A percentile compares a stretch with the other conserved stretches of the same genome.
These are phyloP conservation scores for Penicillium ucsense DNA, from an alignment of 495 filamentous ascomycete genomes.

Conservation along the genomic window DNA sequence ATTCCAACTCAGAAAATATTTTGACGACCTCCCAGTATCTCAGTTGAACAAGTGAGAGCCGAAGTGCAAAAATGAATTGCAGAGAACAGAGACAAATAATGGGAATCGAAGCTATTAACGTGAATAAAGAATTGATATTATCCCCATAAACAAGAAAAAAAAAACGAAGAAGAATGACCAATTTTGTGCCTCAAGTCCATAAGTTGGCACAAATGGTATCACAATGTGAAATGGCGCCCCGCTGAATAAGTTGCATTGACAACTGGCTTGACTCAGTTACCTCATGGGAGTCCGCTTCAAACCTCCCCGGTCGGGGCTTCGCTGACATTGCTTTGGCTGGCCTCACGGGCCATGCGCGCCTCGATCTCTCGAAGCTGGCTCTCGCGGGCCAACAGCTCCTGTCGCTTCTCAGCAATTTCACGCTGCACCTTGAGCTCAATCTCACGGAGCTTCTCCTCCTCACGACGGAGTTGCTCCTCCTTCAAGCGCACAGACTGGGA, in stretches of 20 bases:
- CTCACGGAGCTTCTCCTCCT: constrained; percentile 99
- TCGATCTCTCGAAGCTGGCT: constrained; percentile 96
- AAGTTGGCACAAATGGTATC: constrained; percentile 34
- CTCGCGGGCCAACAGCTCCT: constrained; percentile 94
- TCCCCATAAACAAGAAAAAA: constrained; percentile 29
- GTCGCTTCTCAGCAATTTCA: constrained; percentile 99
- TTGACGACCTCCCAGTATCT: too few species aligned
- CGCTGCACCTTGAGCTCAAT: constrained; percentile 98
- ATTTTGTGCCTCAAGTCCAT: constrained; percentile 34
- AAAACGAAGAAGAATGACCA: constrained; percentile 3
- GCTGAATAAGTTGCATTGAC: constrained; percentile 21
- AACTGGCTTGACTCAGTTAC: constrained; percentile 15
- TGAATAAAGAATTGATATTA: constrained; percentile 43
- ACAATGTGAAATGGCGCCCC: constrained; percentile 27
- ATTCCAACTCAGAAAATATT: too few species aligned
- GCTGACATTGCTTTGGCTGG: constrained; percentile 36
- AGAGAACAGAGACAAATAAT: constrained; percentile 16
- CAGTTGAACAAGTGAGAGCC: too few species aligned
- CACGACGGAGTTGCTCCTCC: constrained; percentile 96
- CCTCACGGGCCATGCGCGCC: constrained; percentile 64
- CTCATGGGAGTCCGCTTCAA: constrained; percentile 11
- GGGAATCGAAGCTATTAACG: constrained; percentile 38
- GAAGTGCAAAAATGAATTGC: constrained; percentile 17
- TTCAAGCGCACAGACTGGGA: constrained; percentile 95
- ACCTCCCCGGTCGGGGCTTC: constrained; percentile 39